Evolutionary conservation across 139 green algal genomes (phyloP).

Genomic region (Astrephomene gubernaculifera): DNA sequence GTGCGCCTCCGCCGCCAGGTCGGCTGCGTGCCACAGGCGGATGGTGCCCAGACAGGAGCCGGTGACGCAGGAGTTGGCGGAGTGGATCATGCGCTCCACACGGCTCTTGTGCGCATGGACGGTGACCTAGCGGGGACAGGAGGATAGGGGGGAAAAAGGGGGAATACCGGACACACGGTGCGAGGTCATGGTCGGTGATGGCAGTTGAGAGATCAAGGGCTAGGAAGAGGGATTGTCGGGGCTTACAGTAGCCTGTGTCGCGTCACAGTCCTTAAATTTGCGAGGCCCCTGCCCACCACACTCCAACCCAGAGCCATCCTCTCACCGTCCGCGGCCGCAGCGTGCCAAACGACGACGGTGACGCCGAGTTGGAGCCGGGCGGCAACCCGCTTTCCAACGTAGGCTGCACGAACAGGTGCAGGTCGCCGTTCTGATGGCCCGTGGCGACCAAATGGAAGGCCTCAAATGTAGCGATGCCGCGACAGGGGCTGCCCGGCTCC

Average conservation of each 20-base stretch:
- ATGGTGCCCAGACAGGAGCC: conserved; percentile 53
- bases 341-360: conserved; percentile 24
- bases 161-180: neutral
- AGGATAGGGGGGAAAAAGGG: neutral
- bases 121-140: neutral
- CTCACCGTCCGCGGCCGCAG: conserved; percentile 26
- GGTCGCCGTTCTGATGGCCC: conserved; percentile 59
- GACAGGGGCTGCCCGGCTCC: conserved; percentile 33
- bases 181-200: no score
- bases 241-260: no score
- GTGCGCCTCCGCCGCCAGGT: conserved; percentile 52
- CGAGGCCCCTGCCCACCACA: no score
- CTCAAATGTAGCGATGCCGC: conserved; percentile 53
- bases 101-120: conserved; percentile 42
- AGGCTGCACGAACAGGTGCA: conserved; percentile 55
- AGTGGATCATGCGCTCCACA: conserved; percentile 16
- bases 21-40: conserved; percentile 56
- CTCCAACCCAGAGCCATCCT: no score
- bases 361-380: conserved; percentile 6
- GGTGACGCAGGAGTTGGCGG: conserved; percentile 25
- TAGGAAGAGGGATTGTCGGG: no score
- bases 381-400: conserved; percentile 30
- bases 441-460: conserved; percentile 42
- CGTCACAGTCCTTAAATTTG: no score
- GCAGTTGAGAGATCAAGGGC: no score